Evolutionary conservation across 73 alveolate species (phyloP).

Genomic region (Paramecium primaurelia): DNA sequence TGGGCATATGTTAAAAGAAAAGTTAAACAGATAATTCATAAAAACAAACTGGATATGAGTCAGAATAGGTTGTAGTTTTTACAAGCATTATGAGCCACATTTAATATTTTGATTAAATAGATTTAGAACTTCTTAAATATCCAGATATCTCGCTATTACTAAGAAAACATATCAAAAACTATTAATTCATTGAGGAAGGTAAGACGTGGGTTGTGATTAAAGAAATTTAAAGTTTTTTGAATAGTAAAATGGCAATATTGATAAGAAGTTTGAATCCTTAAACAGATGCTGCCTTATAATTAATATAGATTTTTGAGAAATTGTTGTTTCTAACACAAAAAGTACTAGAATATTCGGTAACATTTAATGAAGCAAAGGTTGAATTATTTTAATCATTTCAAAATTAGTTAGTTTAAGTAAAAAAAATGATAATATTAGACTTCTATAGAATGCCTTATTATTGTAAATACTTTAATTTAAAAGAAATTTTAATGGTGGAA

Average conservation of each 20-base stretch:
- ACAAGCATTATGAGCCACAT: background rate
- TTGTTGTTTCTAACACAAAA: background rate
- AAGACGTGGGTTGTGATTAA: conserved; percentile 16
- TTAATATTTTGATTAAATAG: background rate
- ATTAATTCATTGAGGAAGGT: conserved; percentile 11
- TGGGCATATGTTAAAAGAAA: background rate
- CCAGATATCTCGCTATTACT: background rate
- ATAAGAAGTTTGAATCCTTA: background rate
- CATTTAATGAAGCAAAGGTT: background rate
- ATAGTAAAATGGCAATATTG: background rate
- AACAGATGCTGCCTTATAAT: conserved; percentile 33
- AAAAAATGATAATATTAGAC: background rate
- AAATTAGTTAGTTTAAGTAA: conserved; percentile 10
- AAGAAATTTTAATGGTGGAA: background rate
- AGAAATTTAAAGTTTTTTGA: background rate
- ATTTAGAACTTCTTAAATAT: background rate
- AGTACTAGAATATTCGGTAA: background rate
- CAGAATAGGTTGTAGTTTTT: background rate
- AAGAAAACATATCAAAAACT: conserved; percentile 10
- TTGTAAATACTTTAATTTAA: background rate
- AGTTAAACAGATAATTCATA: background rate
- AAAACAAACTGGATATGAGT: background rate
- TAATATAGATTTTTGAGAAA: background rate
- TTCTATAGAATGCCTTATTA: background rate
- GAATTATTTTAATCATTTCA: background rate